Conservation (phyloP, 164 flowering plant genomes). For the Umbellularia californica region DNA sequence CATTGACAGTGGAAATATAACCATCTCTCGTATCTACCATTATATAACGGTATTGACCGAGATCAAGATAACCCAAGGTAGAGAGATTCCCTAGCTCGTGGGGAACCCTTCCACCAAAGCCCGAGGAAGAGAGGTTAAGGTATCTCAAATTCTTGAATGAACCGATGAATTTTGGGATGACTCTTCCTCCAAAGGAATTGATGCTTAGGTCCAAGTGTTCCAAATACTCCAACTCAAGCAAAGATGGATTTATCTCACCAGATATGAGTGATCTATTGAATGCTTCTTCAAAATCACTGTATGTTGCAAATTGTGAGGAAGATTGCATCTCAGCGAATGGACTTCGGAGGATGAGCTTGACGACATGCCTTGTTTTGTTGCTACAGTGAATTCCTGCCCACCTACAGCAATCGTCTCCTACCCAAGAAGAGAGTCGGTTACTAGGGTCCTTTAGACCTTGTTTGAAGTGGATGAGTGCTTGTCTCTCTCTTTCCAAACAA, state of each 20-base stretch:
- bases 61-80: slow-evolving; percentile 7
- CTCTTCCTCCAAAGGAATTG: slow-evolving; percentile 1
- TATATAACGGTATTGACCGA: background rate
- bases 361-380: slow-evolving; percentile 10
- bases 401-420: slow-evolving; percentile 1
- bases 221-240: slow-evolving; percentile 12
- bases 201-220: slow-evolving; percentile 9
- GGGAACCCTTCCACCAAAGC: slow-evolving; percentile 11
- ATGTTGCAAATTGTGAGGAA: no score
- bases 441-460: background rate
- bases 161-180: slow-evolving; percentile 15
- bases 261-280: background rate
- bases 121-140: slow-evolving; percentile 5
- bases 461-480: slow-evolving; percentile 12
- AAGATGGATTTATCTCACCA: slow-evolving; percentile 11
- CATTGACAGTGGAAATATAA: background rate
- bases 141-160: slow-evolving; percentile 4
- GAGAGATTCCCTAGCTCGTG: slow-evolving; percentile 16
- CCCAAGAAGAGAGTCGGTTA: slow-evolving; percentile 9
- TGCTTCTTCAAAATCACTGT: no score
- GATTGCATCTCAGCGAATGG: background rate
- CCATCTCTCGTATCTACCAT: background rate
- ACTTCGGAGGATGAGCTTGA: slow-evolving; percentile 6
- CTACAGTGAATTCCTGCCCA: slow-evolving; percentile 9
- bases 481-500: no score